Percentiles rank a stretch among this genome's conserved stretches.
Conservation (phyloP, 2,329 filamentous ascomycete species). For the Nannizziopsis barbatae region DNA sequence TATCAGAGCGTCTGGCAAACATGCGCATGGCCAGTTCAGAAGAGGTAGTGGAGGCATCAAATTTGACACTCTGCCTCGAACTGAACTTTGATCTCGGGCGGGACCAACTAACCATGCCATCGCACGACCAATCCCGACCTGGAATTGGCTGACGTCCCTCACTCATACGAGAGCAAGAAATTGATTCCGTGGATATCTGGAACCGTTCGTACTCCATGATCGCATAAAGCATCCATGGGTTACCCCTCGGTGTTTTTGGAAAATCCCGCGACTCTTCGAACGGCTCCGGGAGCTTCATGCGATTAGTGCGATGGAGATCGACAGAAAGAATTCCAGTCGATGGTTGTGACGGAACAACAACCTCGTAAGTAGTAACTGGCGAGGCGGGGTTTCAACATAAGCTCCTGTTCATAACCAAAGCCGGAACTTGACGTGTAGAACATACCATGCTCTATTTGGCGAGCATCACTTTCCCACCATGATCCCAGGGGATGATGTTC, state of each 20-base stretch:
- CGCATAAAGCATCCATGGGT: constrained; percentile 9
- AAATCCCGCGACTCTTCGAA: constrained; percentile 2
- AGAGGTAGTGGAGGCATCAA: constrained; percentile 5
- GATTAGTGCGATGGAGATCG: background rate
- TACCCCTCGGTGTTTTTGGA: background rate
- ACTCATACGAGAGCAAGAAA: background rate
- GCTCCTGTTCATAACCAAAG: background rate
- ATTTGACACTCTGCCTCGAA: background rate
- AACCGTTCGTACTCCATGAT: constrained; percentile 10
- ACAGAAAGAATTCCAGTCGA: constrained; percentile 9
- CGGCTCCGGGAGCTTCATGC: constrained; percentile 5
- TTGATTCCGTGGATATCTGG: constrained; percentile 6
- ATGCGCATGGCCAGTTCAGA: constrained; percentile 6
- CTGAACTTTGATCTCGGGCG: background rate
- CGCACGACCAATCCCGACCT: no score
- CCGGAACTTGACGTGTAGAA: background rate
- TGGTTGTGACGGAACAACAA: constrained; percentile 8
- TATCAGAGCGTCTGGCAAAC: constrained; percentile 8
- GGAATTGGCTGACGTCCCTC: background rate
- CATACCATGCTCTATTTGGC: constrained; percentile 1
- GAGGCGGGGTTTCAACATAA: background rate
- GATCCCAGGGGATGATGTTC: background rate
- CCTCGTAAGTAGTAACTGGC: constrained; percentile 1
- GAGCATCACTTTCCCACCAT: background rate
- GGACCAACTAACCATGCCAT: background rate